These are phyloP conservation scores for Tricharina praecox DNA, from an alignment of 495 filamentous ascomycete genomes.

Conservation along the genomic window DNA sequence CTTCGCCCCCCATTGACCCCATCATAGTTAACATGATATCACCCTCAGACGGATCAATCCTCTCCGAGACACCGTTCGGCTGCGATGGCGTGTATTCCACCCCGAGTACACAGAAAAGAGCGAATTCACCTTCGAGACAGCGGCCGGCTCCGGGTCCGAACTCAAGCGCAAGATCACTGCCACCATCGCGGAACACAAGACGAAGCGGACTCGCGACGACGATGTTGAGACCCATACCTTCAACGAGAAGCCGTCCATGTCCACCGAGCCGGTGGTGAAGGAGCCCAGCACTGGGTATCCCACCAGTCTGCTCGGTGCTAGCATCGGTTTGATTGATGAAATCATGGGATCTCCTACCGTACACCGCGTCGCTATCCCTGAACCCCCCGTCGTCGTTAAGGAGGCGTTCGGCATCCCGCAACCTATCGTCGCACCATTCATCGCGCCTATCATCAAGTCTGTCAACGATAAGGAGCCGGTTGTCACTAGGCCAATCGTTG, in stretches of 20 bases:
- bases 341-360: too few relatives aligned
- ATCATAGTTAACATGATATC: neutral
- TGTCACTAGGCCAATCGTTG: neutral
- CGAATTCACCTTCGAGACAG: constrained; percentile 1
- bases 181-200: neutral
- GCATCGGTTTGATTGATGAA: too few relatives aligned
- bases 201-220: constrained; percentile 4
- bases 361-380: too few relatives aligned
- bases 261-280: neutral
- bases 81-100: constrained; percentile 4
- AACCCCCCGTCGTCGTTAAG: neutral
- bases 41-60: neutral
- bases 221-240: constrained; percentile 1
- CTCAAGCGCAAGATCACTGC: neutral
- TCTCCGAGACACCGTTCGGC: constrained; percentile 1
- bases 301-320: too few relatives aligned
- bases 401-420: neutral
- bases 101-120: constrained; percentile 8
- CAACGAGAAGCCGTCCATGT: neutral
- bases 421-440: neutral
- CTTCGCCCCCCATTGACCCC: neutral
- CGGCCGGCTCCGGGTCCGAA: neutral
- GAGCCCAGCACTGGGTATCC: neutral
- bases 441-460: too few relatives aligned
- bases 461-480: too few relatives aligned